These are phyloP conservation scores for Nyctanthes arbortristis DNA, from an alignment of 257 asterid genomes.

Conservation along the genomic window DNA sequence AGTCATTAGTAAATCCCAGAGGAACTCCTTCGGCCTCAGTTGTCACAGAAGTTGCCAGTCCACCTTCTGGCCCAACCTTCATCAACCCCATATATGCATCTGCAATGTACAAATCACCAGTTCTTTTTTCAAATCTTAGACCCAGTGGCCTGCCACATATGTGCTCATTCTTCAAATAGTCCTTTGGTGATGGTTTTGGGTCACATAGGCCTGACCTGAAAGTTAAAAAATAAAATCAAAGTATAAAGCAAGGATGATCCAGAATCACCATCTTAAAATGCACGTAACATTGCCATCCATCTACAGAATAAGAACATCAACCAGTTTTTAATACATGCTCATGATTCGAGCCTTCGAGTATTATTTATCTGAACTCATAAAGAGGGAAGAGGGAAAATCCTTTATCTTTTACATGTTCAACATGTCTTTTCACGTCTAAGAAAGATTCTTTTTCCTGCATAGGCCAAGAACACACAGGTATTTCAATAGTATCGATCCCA, in stretches of 20 bases:
- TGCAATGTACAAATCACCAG: slow-evolving; percentile 87
- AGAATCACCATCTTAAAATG: not conserved
- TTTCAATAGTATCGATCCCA: no score
- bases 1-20: slow-evolving; percentile 72
- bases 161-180: slow-evolving; percentile 83
- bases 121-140: slow-evolving; percentile 72
- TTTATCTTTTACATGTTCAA: no score
- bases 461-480: no score
- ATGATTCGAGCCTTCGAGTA: no score
- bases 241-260: not conserved
- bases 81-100: slow-evolving; percentile 94
- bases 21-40: slow-evolving; percentile 86
- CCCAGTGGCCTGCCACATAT: slow-evolving; percentile 98
- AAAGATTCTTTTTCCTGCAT: no score
- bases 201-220: slow-evolving; percentile 77
- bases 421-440: no score
- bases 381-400: no score
- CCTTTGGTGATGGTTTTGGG: slow-evolving; percentile 55
- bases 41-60: slow-evolving; percentile 69
- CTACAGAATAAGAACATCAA: not conserved
- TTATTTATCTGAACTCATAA: no score
- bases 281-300: not conserved
- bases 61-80: slow-evolving; percentile 99
- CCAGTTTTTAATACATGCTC: no score
- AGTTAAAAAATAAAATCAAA: not conserved